Conservation (phyloP, 495 filamentous ascomycete genomes). For the Patellaria atrata region DNA sequence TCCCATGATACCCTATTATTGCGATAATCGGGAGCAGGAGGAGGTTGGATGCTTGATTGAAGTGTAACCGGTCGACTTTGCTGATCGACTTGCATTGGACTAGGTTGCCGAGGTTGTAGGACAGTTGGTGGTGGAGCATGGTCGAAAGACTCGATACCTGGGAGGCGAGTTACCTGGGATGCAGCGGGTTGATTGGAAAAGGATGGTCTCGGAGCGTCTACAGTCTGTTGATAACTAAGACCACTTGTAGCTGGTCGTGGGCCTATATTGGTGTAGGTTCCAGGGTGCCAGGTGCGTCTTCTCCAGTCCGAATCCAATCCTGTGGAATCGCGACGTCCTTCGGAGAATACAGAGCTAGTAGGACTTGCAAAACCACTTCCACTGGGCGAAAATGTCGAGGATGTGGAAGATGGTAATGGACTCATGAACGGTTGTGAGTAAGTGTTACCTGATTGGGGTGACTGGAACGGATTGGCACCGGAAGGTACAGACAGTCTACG, state of each 20-base stretch:
- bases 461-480: slow-evolving; percentile 57
- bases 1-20: slow-evolving; percentile 40
- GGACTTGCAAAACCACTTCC: slow-evolving; percentile 56
- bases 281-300: slow-evolving; percentile 80
- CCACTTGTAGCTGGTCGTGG: slow-evolving; percentile 47
- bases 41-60: slow-evolving; percentile 2
- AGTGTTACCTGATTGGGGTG: slow-evolving; percentile 37
- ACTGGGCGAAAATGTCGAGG: slow-evolving; percentile 38
- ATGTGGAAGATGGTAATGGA: slow-evolving; percentile 39
- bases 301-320: slow-evolving; percentile 64
- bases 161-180: slow-evolving; percentile 46
- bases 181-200: slow-evolving; percentile 38
- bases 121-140: slow-evolving; percentile 49
- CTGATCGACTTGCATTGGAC: slow-evolving; percentile 30
- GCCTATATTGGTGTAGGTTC: slow-evolving; percentile 40
- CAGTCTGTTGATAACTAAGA: slow-evolving; percentile 43
- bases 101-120: slow-evolving; percentile 35
- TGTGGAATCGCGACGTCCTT: slow-evolving; percentile 50
- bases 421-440: slow-evolving; percentile 46
- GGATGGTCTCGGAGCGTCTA: slow-evolving; percentile 40
- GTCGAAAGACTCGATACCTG: slow-evolving; percentile 85
- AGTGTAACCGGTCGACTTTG: slow-evolving; percentile 19
- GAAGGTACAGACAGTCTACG: slow-evolving; percentile 74
- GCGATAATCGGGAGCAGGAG: slow-evolving; percentile 20
- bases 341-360: slow-evolving; percentile 48